Evolutionary conservation across 176 grass and related monocot species (phyloP).

Genomic region (Aegilops speltoides): DNA sequence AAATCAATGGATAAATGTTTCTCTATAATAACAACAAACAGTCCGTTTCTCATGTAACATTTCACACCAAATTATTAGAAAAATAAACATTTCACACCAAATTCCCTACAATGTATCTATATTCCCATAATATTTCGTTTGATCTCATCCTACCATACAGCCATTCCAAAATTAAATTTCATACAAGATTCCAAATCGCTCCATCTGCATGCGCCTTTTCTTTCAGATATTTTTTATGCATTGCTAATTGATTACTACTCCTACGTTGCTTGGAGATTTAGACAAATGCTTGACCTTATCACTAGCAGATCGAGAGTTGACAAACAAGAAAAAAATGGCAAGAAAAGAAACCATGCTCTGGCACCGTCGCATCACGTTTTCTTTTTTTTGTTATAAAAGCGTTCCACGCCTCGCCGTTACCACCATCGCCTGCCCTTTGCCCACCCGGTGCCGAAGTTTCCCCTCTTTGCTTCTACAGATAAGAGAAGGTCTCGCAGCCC

Average conservation of each 20-base stretch:
- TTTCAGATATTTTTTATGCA: neutral
- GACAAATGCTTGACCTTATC: neutral
- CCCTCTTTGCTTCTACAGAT: constrained; percentile 10
- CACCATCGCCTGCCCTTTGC: neutral
- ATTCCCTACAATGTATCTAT: neutral
- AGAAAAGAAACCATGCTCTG: neutral
- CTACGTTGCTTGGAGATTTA: neutral
- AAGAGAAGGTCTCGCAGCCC: constrained; percentile 11
- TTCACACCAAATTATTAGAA: too few relatives aligned
- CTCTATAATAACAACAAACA: neutral
- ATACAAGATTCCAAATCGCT: neutral
- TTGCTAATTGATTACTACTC: neutral
- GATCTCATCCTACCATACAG: neutral
- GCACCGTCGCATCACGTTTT: neutral
- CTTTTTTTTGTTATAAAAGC: neutral
- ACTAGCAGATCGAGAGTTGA: neutral
- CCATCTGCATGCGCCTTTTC: neutral
- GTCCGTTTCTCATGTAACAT: too few relatives aligned
- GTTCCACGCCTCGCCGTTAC: neutral
- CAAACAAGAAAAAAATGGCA: neutral
- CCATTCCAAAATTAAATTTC: neutral
- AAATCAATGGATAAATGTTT: neutral
- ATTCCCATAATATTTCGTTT: neutral
- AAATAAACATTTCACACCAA: neutral
- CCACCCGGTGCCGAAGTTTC: neutral